These are phyloP conservation scores for Chiua virens DNA, from an alignment of 768 basidiomycete genomes.

Conservation along the genomic window DNA sequence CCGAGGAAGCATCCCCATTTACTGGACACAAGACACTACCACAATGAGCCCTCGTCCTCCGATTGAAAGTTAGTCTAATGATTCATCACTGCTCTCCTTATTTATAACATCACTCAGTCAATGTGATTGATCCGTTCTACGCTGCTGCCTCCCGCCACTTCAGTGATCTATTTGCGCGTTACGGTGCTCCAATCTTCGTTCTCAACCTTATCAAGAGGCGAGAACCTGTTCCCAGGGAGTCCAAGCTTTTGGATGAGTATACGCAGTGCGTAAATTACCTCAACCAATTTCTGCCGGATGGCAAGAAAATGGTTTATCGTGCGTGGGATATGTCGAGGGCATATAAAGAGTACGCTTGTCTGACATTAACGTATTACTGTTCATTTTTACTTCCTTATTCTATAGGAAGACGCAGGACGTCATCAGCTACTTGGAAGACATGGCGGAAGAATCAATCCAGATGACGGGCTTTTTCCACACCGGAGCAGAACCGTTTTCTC, in stretches of 20 bases:
- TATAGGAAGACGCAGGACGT: slow-evolving; percentile 91
- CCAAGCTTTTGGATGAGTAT: slow-evolving; percentile 87
- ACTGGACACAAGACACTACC: slow-evolving; percentile 93
- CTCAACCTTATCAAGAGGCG: slow-evolving; percentile 93
- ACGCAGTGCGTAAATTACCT: slow-evolving; percentile 89
- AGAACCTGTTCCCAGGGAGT: slow-evolving; percentile 79
- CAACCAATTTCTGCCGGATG: slow-evolving; percentile 90
- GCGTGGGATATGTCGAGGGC: slow-evolving; percentile 97
- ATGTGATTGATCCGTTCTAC: slow-evolving; percentile 92
- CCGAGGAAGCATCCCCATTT: slow-evolving; percentile 92
- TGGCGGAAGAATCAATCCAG: slow-evolving; percentile 91
- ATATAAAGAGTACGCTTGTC: slow-evolving; percentile 77
- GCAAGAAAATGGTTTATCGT: slow-evolving; percentile 85
- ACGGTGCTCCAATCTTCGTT: slow-evolving; percentile 86
- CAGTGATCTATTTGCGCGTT: slow-evolving; percentile 84
- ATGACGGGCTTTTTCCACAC: slow-evolving; percentile 96
- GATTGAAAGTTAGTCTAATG: slow-evolving; percentile 75
- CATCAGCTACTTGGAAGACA: slow-evolving; percentile 90
- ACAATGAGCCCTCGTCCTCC: slow-evolving; percentile 92
- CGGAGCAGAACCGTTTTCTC: slow-evolving; percentile 81
- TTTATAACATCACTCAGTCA: slow-evolving; percentile 52
- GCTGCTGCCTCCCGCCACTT: slow-evolving; percentile 92
- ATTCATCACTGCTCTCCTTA: neutral
- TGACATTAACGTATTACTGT: neutral
- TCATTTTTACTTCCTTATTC: neutral